Conservation (phyloP, 306 rosid genomes). For the Dryas octopetala region DNA sequence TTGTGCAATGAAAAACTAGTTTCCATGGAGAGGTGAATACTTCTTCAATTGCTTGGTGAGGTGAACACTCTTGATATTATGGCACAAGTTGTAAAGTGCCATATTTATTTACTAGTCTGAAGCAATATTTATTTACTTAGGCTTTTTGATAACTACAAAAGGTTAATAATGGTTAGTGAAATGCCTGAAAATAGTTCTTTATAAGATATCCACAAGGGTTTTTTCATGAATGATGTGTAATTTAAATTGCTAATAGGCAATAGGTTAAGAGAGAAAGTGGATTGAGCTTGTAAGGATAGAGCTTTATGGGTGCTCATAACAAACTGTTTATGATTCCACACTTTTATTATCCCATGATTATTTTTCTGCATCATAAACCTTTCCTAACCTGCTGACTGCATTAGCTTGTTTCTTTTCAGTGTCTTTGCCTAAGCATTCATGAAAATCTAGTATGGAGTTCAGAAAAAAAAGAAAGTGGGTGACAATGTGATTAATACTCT, state of each 20-base stretch:
- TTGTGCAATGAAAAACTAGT: neutral
- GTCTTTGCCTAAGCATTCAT: neutral
- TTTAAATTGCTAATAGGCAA: neutral
- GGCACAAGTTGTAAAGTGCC: neutral
- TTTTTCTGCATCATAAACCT: neutral
- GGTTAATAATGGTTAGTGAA: neutral
- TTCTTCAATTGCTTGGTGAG: too few relatives aligned
- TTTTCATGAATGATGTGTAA: neutral
- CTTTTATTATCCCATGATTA: neutral
- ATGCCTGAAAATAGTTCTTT: neutral
- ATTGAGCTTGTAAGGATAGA: neutral
- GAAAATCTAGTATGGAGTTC: neutral
- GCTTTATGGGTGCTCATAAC: neutral
- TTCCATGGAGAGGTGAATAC: neutral
- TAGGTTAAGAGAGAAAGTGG: neutral
- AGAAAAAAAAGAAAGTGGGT: slow-evolving; percentile 15
- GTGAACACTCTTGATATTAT: too few relatives aligned
- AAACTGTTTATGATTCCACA: neutral
- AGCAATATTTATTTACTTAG: neutral
- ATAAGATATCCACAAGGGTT: neutral
- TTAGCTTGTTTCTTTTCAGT: neutral
- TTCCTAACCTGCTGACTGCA: neutral
- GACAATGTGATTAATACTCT: slow-evolving; percentile 13
- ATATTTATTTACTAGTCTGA: neutral
- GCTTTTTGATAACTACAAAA: neutral